Evolutionary conservation across 192 early-diverging fungal genomes (phyloP), one percentile per base, ranked within the genome.

Genomic region (Umbelopsis vinacea): DNA sequence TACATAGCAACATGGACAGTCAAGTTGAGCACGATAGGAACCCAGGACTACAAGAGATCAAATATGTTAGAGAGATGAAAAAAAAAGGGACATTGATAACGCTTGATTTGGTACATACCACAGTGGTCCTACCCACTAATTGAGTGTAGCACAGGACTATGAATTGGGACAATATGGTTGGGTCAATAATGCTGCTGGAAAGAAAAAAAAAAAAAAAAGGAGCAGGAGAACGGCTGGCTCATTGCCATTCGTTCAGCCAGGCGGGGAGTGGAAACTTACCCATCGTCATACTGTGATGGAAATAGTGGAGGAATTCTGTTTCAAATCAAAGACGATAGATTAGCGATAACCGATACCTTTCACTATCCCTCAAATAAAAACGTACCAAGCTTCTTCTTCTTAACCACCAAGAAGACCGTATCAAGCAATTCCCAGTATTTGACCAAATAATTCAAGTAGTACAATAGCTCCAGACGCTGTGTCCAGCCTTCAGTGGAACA

Each of bases 1-100:
- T 94, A 92, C 95, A 96, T 96, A 57, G 93, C 71, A 55, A 95
- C 92, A 75, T 95, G 95, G n/a, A 95, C 92, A 60, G 85, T 83
- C 77, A 94, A 83, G 84, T 95, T 96, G 68, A 96, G 85, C 54
- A 85, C 82, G 70, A 96, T 89, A 40, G 89, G 87, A 54, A 91
- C 89, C 89, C 90, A 93, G 15, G 86, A 88, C 79, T 83, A 19
- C 5, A 43, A 12, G 11, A 12, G 11, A 43, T 43, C 6, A 43
- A 7, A 11, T 43, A 43, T 43, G 40, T 43, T 43, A 43, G 40
- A 43, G 29, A 43, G 29, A 29, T 2, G 29, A 29, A 29, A 43
- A 43, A 43, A 43, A 43, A 11, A n/a, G n/a, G n/a, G 40, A 43
- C 40, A 43, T 11, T 43, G 6, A 43, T 43, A 6, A 12, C 40